These are phyloP conservation scores for Musa acuminata DNA, from an alignment of 176 grass and related monocot genomes.

Conservation along the genomic window DNA sequence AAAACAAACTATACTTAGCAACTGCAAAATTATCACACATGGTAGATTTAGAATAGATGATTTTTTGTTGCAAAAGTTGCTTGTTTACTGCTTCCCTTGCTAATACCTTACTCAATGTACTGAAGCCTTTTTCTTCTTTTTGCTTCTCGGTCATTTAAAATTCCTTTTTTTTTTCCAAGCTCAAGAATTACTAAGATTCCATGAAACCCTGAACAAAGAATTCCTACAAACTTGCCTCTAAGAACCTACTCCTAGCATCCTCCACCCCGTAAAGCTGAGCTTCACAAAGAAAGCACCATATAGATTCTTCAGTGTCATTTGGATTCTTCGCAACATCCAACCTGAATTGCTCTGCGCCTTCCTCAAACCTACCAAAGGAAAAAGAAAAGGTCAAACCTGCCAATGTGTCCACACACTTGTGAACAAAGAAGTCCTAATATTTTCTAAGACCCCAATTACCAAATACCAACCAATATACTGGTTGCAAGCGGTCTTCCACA, in stretches of 20 bases:
- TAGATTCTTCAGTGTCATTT: conserved; percentile 69
- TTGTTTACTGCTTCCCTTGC: background rate
- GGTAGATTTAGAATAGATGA: too few relatives aligned
- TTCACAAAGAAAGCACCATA: conserved; percentile 90
- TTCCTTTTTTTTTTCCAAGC: background rate
- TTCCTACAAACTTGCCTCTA: conserved; percentile 46
- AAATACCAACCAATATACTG: too few relatives aligned
- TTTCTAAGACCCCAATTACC: too few relatives aligned
- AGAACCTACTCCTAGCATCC: conserved; percentile 58
- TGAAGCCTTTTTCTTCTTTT: background rate
- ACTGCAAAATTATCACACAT: too few relatives aligned
- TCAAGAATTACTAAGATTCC: background rate
- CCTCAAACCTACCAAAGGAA: conserved; percentile 45
- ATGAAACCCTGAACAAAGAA: background rate
- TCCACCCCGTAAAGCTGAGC: conserved; percentile 52
- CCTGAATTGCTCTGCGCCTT: conserved; percentile 82
- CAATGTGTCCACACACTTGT: too few relatives aligned
- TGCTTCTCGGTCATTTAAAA: too few relatives aligned
- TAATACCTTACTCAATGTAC: background rate
- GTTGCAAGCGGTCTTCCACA: too few relatives aligned
- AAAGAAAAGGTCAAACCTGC: background rate
- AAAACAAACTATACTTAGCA: too few relatives aligned
- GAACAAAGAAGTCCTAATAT: too few relatives aligned
- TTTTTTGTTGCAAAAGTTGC: too few relatives aligned
- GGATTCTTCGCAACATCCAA: conserved; percentile 72